A percentile compares a stretch with the other conserved stretches of the same genome.
Conservation (phyloP, 192 early-diverging fungal genomes). For the Umbelopsis vinacea region DNA sequence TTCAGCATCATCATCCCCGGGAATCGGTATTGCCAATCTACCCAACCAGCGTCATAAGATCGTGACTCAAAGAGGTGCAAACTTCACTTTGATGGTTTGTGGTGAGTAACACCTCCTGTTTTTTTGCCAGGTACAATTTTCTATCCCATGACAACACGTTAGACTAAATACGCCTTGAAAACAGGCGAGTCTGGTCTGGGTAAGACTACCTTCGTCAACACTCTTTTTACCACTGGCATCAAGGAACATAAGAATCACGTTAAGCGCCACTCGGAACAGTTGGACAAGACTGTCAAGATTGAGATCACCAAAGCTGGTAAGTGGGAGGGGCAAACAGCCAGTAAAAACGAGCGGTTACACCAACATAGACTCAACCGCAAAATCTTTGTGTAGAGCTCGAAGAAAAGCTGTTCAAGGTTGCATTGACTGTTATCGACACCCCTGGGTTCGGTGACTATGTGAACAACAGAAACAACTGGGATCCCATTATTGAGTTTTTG, state of each 20-base stretch:
- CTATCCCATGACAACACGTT: not conserved
- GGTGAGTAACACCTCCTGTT: constrained; percentile 55
- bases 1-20: constrained; percentile 23
- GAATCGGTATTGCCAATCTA: constrained; percentile 90
- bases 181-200: constrained; percentile 92
- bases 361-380: not conserved
- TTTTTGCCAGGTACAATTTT: not conserved
- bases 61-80: constrained; percentile 89
- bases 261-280: constrained; percentile 85
- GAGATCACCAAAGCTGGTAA: constrained; percentile 95
- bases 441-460: constrained; percentile 98
- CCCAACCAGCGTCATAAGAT: constrained; percentile 94
- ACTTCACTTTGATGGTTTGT: constrained; percentile 98
- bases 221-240: constrained; percentile 84
- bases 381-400: constrained; percentile 74
- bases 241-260: constrained; percentile 33
- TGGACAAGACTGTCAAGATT: constrained; percentile 96
- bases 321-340: not conserved
- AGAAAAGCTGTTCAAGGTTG: constrained; percentile 91
- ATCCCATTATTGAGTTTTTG: constrained; percentile 93
- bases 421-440: constrained; percentile 94
- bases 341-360: not conserved
- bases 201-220: constrained; percentile 99
- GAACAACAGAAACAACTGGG: constrained; percentile 96
- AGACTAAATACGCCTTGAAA: not conserved